Percentiles rank a stretch among this genome's conserved stretches.
These are phyloP conservation scores for Chrysosporium keratinophilum DNA, from an alignment of 2,329 filamentous ascomycete species.

Conservation along the genomic window DNA sequence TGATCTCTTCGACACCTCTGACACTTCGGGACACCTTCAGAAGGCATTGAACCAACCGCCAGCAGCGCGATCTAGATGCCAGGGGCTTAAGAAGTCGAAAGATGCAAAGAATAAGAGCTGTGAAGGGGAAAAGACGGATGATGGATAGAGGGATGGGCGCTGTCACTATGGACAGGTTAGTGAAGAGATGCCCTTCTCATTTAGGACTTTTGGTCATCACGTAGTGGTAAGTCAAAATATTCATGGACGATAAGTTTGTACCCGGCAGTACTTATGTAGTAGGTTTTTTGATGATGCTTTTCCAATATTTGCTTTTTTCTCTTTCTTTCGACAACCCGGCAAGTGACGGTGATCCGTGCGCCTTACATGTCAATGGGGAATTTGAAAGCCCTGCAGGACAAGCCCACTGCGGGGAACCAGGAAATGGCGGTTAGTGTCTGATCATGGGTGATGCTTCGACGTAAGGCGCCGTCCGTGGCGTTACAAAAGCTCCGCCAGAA, in stretches of 20 bases:
- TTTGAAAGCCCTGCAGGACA: constrained; percentile 8
- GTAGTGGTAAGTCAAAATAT: neutral
- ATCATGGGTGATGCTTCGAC: neutral
- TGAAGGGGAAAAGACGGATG: neutral
- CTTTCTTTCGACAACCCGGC: constrained; percentile 10
- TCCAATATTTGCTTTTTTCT: constrained; percentile 13
- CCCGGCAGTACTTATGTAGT: constrained; percentile 3
- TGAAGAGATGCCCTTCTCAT: neutral
- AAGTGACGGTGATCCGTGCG: constrained; percentile 15
- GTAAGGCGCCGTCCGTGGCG: constrained; percentile 4
- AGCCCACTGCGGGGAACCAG: constrained; percentile 12
- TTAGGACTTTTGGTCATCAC: neutral
- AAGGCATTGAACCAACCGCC: constrained; percentile 15
- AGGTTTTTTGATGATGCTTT: constrained; percentile 4
- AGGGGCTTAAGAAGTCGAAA: neutral
- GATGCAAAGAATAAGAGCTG: neutral
- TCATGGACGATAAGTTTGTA: constrained; percentile 1
- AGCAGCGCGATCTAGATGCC: neutral
- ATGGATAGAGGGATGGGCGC: neutral
- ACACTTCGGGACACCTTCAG: constrained; percentile 19
- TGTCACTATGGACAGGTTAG: neutral
- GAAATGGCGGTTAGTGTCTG: constrained; percentile 9
- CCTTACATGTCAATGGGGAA: constrained; percentile 12
- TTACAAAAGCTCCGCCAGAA: neutral
- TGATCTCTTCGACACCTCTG: constrained; percentile 19